phyloP scores from a whole-genome alignment of 2,329 filamentous ascomycete genomes.

The Fusarium devonianum region DNA sequence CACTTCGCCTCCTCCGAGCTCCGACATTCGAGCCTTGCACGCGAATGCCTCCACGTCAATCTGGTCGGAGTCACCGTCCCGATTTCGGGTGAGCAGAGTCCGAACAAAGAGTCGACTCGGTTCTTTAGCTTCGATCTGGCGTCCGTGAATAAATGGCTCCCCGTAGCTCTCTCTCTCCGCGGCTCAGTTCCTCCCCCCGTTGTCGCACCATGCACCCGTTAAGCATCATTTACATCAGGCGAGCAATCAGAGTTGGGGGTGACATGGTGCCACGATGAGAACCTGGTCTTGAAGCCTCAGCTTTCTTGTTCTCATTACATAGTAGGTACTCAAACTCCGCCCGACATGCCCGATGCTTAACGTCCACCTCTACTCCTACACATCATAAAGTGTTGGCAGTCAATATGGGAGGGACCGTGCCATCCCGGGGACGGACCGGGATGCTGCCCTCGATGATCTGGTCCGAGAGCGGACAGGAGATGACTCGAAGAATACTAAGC shows the following conservation, averaged over 20 bases:
- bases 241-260: background rate
- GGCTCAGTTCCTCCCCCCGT: background rate
- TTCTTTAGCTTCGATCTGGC: slow-evolving; percentile 8
- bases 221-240: slow-evolving; percentile 12
- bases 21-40: slow-evolving; percentile 5
- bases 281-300: slow-evolving; percentile 16
- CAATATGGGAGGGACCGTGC: slow-evolving; percentile 1
- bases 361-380: background rate
- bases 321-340: slow-evolving; percentile 29
- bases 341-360: slow-evolving; percentile 5
- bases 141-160: too few species aligned
- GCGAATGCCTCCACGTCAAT: background rate
- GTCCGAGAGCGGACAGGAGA: slow-evolving; percentile 6
- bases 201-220: slow-evolving; percentile 3
- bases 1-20: slow-evolving; percentile 16
- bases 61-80: slow-evolving; percentile 2
- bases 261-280: slow-evolving; percentile 18
- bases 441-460: background rate
- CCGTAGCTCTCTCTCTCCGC: too few species aligned
- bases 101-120: slow-evolving; percentile 4
- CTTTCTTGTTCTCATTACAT: slow-evolving; percentile 1
- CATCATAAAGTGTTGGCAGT: too few species aligned
- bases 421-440: slow-evolving; percentile 5
- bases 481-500: background rate
- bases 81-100: slow-evolving; percentile 14